phyloP scores from a whole-genome alignment of 176 grass and related monocot genomes.

The Themeda triandra region DNA sequence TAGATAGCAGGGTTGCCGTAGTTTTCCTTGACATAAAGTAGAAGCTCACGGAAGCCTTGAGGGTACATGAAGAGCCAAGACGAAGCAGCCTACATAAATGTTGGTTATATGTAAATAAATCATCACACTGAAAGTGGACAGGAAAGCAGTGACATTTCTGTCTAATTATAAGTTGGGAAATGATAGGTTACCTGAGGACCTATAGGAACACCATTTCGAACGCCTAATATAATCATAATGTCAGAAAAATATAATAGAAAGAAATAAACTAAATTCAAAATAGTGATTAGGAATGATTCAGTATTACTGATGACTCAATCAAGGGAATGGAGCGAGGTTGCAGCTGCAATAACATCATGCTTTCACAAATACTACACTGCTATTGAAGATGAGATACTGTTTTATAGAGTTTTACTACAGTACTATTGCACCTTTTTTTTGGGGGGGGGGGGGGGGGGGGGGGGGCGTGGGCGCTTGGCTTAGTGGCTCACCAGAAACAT shows the following conservation, averaged over 20 bases:
- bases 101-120: not conserved
- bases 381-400: not conserved
- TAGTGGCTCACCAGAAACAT: slow-evolving; percentile 30
- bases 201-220: slow-evolving; percentile 48
- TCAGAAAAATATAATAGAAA: not conserved
- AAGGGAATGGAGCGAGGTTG: not conserved
- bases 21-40: slow-evolving; percentile 51
- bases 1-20: slow-evolving; percentile 44
- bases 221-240: slow-evolving; percentile 8
- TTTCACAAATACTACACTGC: not conserved
- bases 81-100: not conserved
- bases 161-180: not conserved
- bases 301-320: not conserved
- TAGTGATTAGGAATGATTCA: not conserved
- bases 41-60: slow-evolving; percentile 34
- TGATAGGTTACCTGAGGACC: not conserved
- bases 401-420: not conserved
- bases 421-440: not conserved
- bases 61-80: slow-evolving; percentile 50
- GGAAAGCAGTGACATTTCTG: too few species aligned
- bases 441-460: too few species aligned
- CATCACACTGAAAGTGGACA: not conserved
- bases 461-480: too few species aligned
- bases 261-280: not conserved
- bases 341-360: not conserved